Percentiles rank a stretch among this genome's conserved stretches.
These are phyloP conservation scores for Arbutus unedo DNA, from an alignment of 148 eudicot species.

Conservation along the genomic window DNA sequence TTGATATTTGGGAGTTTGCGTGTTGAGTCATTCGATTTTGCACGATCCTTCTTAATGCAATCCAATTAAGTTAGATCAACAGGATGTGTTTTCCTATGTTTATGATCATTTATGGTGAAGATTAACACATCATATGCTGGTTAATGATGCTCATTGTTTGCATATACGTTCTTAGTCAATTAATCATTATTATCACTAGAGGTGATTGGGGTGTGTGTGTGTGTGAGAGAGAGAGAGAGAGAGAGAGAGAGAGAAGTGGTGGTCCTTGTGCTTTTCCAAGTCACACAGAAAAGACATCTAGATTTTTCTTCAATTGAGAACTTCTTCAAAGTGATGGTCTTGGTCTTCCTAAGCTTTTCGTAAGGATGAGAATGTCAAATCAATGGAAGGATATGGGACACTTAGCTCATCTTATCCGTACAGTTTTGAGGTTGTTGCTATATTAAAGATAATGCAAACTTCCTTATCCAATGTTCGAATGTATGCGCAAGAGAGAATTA, in stretches of 20 bases:
- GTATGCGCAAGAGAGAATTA: background rate
- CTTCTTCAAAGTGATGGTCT: background rate
- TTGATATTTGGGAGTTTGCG: background rate
- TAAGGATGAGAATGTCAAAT: slow-evolving; percentile 4
- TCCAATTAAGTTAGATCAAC: background rate
- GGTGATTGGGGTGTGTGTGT: background rate
- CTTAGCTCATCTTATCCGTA: background rate
- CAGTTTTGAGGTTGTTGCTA: background rate
- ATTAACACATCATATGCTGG: slow-evolving; percentile 10
- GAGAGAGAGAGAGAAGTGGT: slow-evolving; percentile 4
- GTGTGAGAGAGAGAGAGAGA: background rate
- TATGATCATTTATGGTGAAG: slow-evolving; percentile 5
- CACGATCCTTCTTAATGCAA: background rate
- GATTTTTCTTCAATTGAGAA: background rate
- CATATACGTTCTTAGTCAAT: background rate
- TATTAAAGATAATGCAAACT: background rate
- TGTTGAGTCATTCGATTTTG: background rate
- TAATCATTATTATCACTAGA: slow-evolving; percentile 7
- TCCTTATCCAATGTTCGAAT: background rate
- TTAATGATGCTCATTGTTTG: background rate
- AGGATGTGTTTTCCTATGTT: background rate
- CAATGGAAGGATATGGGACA: background rate
- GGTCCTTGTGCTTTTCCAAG: slow-evolving; percentile 13
- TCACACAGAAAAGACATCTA: background rate
- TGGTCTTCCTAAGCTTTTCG: background rate